phyloP scores from a whole-genome alignment of 257 asterid genomes.

The Rhazya stricta region DNA sequence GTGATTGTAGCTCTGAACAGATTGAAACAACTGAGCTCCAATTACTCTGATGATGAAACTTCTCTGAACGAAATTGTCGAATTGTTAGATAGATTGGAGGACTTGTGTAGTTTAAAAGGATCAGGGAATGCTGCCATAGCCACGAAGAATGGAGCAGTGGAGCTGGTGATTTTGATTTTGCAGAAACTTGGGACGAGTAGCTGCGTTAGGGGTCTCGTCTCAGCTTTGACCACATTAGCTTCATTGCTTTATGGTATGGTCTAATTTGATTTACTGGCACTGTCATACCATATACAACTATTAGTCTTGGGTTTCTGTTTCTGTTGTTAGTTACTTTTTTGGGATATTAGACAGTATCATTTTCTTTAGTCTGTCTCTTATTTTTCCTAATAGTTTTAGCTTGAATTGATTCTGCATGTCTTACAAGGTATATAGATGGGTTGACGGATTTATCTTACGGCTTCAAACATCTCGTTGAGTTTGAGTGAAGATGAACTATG shows the following conservation, averaged over 20 bases:
- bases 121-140: constrained; percentile 73
- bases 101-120: constrained; percentile 41
- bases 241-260: constrained; percentile 65
- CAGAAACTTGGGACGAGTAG: constrained; percentile 40
- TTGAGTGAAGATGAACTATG: too few species aligned
- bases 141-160: constrained; percentile 64
- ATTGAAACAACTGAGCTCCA: constrained; percentile 30
- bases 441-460: not conserved
- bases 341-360: not conserved
- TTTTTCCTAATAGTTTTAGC: not conserved
- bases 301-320: not conserved
- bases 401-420: not conserved
- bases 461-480: not conserved
- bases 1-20: constrained; percentile 61
- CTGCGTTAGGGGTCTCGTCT: constrained; percentile 39
- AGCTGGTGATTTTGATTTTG: constrained; percentile 46
- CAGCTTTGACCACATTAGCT: constrained; percentile 61
- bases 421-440: not conserved
- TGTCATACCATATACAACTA: not conserved
- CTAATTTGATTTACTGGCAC: not conserved
- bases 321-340: not conserved
- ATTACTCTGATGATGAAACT: constrained; percentile 18
- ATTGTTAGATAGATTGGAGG: constrained; percentile 46
- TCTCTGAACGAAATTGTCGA: constrained; percentile 25
- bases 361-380: not conserved